Base-by-base conservation (phyloP, 192 early-diverging fungal species). In the Mortierella alpina region DNA sequence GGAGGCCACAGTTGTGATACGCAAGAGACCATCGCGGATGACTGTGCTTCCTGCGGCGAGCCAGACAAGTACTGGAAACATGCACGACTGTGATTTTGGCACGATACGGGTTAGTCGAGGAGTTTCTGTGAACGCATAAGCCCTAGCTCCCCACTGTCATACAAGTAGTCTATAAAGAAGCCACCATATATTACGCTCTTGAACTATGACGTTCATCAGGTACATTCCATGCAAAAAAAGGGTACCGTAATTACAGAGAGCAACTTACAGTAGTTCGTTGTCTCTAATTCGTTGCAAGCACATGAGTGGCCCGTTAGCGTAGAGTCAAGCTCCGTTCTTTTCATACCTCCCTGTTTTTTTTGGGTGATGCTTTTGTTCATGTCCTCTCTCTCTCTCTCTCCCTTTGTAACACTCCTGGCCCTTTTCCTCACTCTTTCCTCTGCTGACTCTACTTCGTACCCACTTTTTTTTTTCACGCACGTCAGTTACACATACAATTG, bases 1-100 rank as follows among this genome's bases (percentile, higher is more conserved):
- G 7, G 64, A 74, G 65, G 68, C 68, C 2, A 78, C 75, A 9
- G 75, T 70, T n/a, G 75, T 78, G 46, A 44, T 73, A 17, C 61
- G 63, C 3, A 53, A 15, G 7, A 20, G 62, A 39, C 48, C 53
- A 13, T 51, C 56, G 18, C 56, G 71, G 17, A 14, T 46, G 12
- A 59, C 71, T 2, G 23, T 59, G 8, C 56, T 13, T 31, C 31
- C 31, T 20, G 13, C 31, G 50, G 1, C 5, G 17, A 9, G 15
- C 39, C 3, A 5, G 18, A 47, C 6, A 44, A 44, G 39, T 13
- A 20, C 40, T 11, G 51, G 20, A 13, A 58, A 15, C 20, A 45
- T 56, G 44, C 14, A 12, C 7, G 67, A 68, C 12, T 47, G 49
- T 62, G 64, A 60, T 9, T 68, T 72, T 67, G 77, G 70, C 31